These are phyloP conservation scores for Thoreauomyces humboldtii DNA, from an alignment of 192 early-diverging fungal genomes.

Conservation along the genomic window DNA sequence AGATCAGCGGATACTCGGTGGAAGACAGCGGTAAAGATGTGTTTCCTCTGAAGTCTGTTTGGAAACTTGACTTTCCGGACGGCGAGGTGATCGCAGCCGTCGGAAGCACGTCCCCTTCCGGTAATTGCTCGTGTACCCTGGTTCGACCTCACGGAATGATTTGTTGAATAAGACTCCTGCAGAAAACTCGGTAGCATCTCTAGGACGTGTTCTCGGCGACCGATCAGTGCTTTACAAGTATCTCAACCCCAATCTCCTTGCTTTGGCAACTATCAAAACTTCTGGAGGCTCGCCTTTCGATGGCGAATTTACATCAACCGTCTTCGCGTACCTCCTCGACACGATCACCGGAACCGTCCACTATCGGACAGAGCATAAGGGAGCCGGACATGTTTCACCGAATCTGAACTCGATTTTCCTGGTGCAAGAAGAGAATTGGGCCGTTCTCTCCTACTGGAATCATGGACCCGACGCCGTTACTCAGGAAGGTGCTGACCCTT, in stretches of 20 bases:
- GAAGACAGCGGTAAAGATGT: conserved; percentile 23
- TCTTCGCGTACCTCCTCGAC: conserved; percentile 83
- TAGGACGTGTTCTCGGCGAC: conserved; percentile 92
- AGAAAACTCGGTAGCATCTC: conserved; percentile 71
- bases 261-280: conserved; percentile 62
- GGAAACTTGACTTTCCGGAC: conserved; percentile 35
- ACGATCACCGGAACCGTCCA: conserved; percentile 82
- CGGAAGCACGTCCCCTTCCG: conserved; percentile 2
- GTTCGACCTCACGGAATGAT: background rate
- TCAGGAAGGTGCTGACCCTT: conserved; percentile 14
- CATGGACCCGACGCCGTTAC: conserved; percentile 50
- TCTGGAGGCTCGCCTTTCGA: background rate
- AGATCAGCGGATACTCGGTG: conserved; percentile 48
- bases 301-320: conserved; percentile 23
- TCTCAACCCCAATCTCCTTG: conserved; percentile 88
- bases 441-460: conserved; percentile 89
- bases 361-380: conserved; percentile 64
- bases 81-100: conserved; percentile 44
- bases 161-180: conserved; percentile 3
- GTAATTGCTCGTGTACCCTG: conserved; percentile 18
- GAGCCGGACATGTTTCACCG: conserved; percentile 27
- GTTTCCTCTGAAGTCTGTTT: conserved; percentile 24
- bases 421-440: conserved; percentile 81
- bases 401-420: conserved; percentile 54
- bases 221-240: conserved; percentile 99